Evolutionary conservation across 169 alveolate species (phyloP), one percentile per base, ranked within the genome.

Genomic region (Eimeria praecox): DNA sequence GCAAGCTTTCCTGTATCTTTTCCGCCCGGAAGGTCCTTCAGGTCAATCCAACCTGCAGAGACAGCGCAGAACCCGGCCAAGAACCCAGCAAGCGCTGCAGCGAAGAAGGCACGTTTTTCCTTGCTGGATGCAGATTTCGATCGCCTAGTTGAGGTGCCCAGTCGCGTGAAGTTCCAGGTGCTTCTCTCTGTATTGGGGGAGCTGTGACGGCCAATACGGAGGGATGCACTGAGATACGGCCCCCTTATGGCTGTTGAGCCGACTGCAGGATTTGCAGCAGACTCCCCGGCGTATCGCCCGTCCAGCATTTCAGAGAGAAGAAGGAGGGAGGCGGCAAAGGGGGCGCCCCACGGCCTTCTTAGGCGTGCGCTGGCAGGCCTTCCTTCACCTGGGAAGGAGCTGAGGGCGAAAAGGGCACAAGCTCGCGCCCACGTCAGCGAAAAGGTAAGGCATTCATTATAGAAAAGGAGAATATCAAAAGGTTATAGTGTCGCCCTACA

Each of bases 311-410:
- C 80, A 33, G 46, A 18, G 24, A 69, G 3, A 69, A 69, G 24
- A 33, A 35, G 27, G 49, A 33, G 30, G 46, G 80, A 69, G 80
- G 49, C 0, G 49, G 12, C 42, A 33, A 35, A 69, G 49, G 80
- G 49, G n/a, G n/a, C 49, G 24, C 80, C 80, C 80, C 80, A 69
- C 80, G 80, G 49, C 46, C 46, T 33, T 69, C n/a, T 30, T 69
- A 35, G 30, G 14, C 46, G n/a, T 35, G 44, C n/a, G 49, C 49
- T 33, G 80, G 80, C 80, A 69, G 80, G 80, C 80, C 80, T 64
- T 69, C 80, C 80, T 9, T 69, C 80, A 69, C 80, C 12, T 2
- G 27, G 46, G 49, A 35, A 69, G 80, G 80, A n/a, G 80, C n/a
- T 33, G 49, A 33, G 46, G 80, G 80, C 80, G 80, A 12, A 69